phyloP scores from a whole-genome alignment of 805 yeast genomes.

The Metschnikowia gelsemii region DNA sequence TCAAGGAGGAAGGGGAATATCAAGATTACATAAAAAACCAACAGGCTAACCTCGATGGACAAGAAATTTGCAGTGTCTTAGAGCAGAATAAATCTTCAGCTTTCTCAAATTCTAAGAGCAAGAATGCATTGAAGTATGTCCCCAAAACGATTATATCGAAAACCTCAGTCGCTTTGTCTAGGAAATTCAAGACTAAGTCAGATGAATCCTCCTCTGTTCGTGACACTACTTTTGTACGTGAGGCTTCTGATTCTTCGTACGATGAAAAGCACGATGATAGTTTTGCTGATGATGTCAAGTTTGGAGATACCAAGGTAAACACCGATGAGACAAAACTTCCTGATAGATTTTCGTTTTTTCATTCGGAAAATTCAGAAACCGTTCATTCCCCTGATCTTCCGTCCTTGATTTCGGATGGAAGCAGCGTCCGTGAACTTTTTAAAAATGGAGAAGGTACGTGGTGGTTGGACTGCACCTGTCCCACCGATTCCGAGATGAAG shows the following conservation, averaged over 20 bases:
- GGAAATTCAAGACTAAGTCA: background rate
- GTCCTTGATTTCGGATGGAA: constrained; percentile 64
- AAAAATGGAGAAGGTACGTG: constrained; percentile 74
- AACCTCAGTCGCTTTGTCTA: constrained; percentile 6
- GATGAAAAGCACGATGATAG: constrained; percentile 25
- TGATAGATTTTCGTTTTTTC: constrained; percentile 81
- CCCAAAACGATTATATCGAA: constrained; percentile 43
- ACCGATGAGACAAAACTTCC: constrained; percentile 45
- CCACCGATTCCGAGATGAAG: constrained; percentile 94
- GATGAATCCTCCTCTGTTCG: background rate
- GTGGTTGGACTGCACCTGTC: constrained; percentile 96
- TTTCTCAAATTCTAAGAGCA: constrained; percentile 29
- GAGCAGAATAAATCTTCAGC: constrained; percentile 2
- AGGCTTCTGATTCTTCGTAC: constrained; percentile 25
- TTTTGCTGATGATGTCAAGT: constrained; percentile 37
- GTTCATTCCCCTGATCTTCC: constrained; percentile 87
- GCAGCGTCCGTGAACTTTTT: constrained; percentile 67
- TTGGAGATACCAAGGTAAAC: constrained; percentile 38
- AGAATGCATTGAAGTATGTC: constrained; percentile 63
- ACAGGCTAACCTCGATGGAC: constrained; percentile 22
- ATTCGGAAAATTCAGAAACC: constrained; percentile 80
- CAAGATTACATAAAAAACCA: constrained; percentile 17
- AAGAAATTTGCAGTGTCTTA: background rate
- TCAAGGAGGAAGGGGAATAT: constrained; percentile 57
- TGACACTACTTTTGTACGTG: constrained; percentile 5